Percentiles rank a stretch among this genome's conserved stretches.
Conservation (phyloP, 1,139 yeast species). For the Sugiyamaella paludigena region DNA sequence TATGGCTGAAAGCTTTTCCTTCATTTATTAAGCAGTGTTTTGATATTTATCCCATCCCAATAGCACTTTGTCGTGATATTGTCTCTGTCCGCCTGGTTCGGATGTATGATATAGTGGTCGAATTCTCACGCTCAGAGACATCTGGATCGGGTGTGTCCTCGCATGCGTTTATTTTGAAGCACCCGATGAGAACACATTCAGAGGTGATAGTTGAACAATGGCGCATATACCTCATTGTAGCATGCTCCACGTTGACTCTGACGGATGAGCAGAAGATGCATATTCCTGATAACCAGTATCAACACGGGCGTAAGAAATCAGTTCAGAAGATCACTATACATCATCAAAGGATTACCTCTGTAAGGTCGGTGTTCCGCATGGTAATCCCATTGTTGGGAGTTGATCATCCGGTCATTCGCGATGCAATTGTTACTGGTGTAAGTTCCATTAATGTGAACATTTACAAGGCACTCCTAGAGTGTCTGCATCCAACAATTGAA, state of each 20-base stretch:
- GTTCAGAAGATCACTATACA: conserved; percentile 68
- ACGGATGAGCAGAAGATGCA: conserved; percentile 79
- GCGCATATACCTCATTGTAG: conserved; percentile 84
- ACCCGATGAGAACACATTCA: conserved; percentile 50
- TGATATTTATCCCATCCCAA: conserved; percentile 85
- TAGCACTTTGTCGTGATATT: conserved; percentile 89
- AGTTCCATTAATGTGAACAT: conserved; percentile 90
- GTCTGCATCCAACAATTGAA: conserved; percentile 60
- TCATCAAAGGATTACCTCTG: conserved; percentile 90
- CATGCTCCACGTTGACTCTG: conserved; percentile 86
- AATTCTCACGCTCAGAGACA: conserved; percentile 12
- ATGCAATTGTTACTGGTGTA: conserved; percentile 81
- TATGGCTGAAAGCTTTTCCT: conserved; percentile 91
- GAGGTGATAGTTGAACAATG: conserved; percentile 81
- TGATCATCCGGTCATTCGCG: conserved; percentile 68
- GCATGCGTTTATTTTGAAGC: conserved; percentile 27
- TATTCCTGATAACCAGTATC: conserved; percentile 46
- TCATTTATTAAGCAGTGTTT: conserved; percentile 67
- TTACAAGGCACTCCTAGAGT: conserved; percentile 76
- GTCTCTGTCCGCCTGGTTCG: conserved; percentile 88
- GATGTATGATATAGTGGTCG: conserved; percentile 73
- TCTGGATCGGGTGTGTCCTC: conserved; percentile 10
- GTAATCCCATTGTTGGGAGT: conserved; percentile 78
- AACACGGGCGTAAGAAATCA: conserved; percentile 67
- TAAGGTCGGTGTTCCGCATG: conserved; percentile 83